Evolutionary conservation across 1,139 yeast species (phyloP), one percentile per base, ranked within the genome.

Genomic region (Saccharomyces pastorianus): DNA sequence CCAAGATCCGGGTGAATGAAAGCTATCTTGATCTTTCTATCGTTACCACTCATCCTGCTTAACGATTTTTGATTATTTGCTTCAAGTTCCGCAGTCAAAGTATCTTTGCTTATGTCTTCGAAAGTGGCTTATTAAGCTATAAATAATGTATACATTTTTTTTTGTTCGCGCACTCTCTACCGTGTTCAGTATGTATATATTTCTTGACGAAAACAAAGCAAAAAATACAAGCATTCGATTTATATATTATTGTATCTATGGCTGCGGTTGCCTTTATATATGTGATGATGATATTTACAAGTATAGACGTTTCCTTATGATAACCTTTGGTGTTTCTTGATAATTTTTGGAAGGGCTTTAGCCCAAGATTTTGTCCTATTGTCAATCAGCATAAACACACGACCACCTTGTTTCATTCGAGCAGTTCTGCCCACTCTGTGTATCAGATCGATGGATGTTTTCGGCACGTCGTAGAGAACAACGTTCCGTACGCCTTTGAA

Each of bases 1-100:
- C 99, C 99, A 53, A 93, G 73, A 71, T 93, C 99, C 0, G 99
- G 99, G 67, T 93, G 99, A n/a, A 93, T 74, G 64, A 93, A 89
- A 3, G 97, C 98, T 47, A 91, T 78, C 78, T 78, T 80, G 55
- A 46, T 60, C 59, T 32, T 26, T 11, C 11, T 41, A 14, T 49
- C 17, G 14, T 7, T n/a, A 11, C 42, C 14, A 17, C 23, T 9
- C 23, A 23, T 17, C 17, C 14, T 13, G 8, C 13, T 46, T 20
- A 4, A 8, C 11, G 8, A 42, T 5, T n/a, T n/a, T 20, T 4
- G 23, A 20, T 20, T 20, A 20, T 4, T 4, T 20, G 3, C 4
- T 20, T 4, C 3, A 20, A 20, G 4, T 20, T 20, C 23, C 23
- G 23, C 23, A 20, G 23, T 4, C 23, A 20, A 20, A 20, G 23